phyloP scores from a whole-genome alignment of 768 basidiomycete species.

The Naematelia aurantialba region DNA sequence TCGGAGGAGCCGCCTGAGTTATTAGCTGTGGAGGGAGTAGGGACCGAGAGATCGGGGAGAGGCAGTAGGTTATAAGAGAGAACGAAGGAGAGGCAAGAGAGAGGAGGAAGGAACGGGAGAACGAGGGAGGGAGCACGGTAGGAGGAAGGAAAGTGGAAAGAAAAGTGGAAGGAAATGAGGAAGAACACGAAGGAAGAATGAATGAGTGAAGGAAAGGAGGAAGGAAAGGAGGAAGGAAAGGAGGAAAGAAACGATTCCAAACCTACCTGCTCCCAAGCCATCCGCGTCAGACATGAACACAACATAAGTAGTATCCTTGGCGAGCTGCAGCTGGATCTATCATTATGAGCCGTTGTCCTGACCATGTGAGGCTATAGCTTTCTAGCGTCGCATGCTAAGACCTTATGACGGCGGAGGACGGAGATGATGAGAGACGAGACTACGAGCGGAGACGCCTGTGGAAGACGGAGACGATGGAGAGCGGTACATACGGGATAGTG shows the following conservation, averaged over 20 bases:
- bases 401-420: constrained; percentile 9
- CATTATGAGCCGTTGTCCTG: not conserved
- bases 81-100: not conserved
- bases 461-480: constrained; percentile 1
- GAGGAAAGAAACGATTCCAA: too few species aligned
- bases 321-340: constrained; percentile 36
- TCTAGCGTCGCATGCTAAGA: not conserved
- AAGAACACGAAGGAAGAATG: not conserved
- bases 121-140: not conserved
- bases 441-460: constrained; percentile 3
- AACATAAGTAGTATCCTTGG: constrained; percentile 27
- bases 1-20: constrained; percentile 35
- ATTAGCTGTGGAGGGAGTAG: not conserved
- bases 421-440: constrained; percentile 21
- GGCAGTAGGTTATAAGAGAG: not conserved
- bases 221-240: not conserved
- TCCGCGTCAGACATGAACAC: constrained; percentile 35
- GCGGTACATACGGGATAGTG: constrained; percentile 13
- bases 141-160: not conserved
- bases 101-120: not conserved
- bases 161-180: not conserved
- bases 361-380: too few species aligned
- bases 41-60: constrained; percentile 1
- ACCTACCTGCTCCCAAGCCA: constrained; percentile 26
- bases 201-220: not conserved